A percentile compares a stretch with the other conserved stretches of the same genome.
Evolutionary conservation across 2,329 filamentous ascomycete species (phyloP).

Genomic region (Diplocarpon rosae): DNA sequence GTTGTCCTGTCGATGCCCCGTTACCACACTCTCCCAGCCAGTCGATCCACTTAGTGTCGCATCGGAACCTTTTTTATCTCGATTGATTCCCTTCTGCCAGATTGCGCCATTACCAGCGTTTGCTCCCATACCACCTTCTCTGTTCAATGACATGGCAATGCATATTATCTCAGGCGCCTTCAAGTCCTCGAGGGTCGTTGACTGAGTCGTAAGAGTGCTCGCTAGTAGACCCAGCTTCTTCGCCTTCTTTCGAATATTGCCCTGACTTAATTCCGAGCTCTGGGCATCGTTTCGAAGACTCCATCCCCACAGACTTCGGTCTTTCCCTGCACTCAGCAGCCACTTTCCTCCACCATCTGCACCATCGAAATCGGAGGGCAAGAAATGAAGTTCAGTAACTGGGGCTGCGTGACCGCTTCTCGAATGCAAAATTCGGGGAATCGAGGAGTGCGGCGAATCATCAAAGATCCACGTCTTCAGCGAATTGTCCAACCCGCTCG

Average conservation of each 20-base stretch:
- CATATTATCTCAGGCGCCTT: slow-evolving; percentile 89
- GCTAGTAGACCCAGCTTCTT: slow-evolving; percentile 73
- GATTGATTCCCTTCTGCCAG: slow-evolving; percentile 65
- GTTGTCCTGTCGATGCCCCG: slow-evolving; percentile 76
- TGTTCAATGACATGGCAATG: slow-evolving; percentile 83
- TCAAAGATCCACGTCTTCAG: slow-evolving; percentile 96
- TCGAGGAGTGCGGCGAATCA: slow-evolving; percentile 75
- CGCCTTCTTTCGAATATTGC: slow-evolving; percentile 74
- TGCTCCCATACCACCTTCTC: slow-evolving; percentile 86
- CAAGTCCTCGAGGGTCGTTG: slow-evolving; percentile 58
- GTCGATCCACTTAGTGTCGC: slow-evolving; percentile 66
- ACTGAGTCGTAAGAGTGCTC: slow-evolving; percentile 44
- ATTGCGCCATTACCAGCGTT: slow-evolving; percentile 66
- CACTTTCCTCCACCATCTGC: slow-evolving; percentile 85
- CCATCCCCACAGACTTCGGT: slow-evolving; percentile 92
- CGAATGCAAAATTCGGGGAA: slow-evolving; percentile 75
- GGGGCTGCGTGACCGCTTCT: slow-evolving; percentile 83
- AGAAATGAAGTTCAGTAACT: slow-evolving; percentile 70
- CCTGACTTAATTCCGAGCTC: slow-evolving; percentile 86
- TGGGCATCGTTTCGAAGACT: slow-evolving; percentile 91
- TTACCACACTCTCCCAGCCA: slow-evolving; percentile 95
- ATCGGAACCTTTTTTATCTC: slow-evolving; percentile 49
- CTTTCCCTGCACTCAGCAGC: slow-evolving; percentile 80
- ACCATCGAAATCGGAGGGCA: slow-evolving; percentile 82
- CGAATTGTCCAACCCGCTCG: slow-evolving; percentile 85